Base-by-base conservation (phyloP, 805 yeast species). In the Pichia eremophila region DNA sequence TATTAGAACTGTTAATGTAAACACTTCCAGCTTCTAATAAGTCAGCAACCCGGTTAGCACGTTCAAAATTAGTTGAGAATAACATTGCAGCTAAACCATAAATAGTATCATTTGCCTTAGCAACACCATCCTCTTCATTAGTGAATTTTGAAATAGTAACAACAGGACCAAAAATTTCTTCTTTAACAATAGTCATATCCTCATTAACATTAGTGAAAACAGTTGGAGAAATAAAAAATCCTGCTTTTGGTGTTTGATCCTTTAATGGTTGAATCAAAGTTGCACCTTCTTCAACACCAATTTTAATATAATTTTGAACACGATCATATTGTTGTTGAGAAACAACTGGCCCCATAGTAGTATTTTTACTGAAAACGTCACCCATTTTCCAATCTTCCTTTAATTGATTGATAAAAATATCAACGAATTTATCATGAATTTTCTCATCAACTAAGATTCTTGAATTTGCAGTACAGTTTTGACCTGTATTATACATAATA, bases 161-260 rank as follows among this genome's bases (percentile, higher is more conserved):
- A 34, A 87, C 95, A 15, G 95, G 95, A 18, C 95, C 95, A 64
- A 87, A 87, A 49, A 87, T 85, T 66, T 87, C 95, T 65, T 87
- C 95, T 54, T 73, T 73, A 48, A 81, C 83, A 44, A 87, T 77
- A 50, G 74, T 70, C 78, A 82, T 81, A 32, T 72, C 63, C 51
- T 81, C 81, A 46, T 70, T 73, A 43, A 84, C 87, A 57, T 84
- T 85, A 27, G 81, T 73, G 57, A 86, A 85, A 40, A 87, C 72
- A 5, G 95, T 85, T 49, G 95, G 95, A 57, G 77, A 74, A 55
- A 86, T 70, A 63, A 68, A 87, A 67, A 66, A 85, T 5, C 95
- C 95, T 48, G 69, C 70, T 39, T 68, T 66, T 71, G 49, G 72
- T 55, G 57, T 41, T 17, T 41, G 55, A 44, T 68, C 67, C 45